phyloP scores from a whole-genome alignment of 2,329 filamentous ascomycete species.

The Cladosporium sp. region DNA sequence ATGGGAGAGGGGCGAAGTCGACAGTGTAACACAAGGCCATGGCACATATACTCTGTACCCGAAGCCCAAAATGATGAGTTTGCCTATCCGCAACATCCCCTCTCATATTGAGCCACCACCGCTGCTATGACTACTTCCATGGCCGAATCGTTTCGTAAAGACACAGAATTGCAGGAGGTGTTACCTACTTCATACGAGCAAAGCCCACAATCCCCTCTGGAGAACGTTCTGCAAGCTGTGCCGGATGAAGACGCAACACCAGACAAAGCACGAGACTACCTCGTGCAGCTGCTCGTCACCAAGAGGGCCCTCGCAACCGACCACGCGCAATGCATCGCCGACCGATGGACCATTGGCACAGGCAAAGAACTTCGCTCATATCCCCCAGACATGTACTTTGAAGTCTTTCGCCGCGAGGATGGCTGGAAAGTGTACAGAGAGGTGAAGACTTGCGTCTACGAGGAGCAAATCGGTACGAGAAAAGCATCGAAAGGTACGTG shows the following conservation, averaged over 20 bases:
- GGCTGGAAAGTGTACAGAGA: slow-evolving; percentile 19
- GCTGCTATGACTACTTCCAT: no score
- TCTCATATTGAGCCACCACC: no score
- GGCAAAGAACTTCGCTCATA: slow-evolving; percentile 17
- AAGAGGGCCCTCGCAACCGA: slow-evolving; percentile 5
- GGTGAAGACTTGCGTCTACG: neutral
- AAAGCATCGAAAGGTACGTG: no score
- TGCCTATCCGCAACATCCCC: no score
- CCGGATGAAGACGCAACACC: neutral
- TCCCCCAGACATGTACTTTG: slow-evolving; percentile 14
- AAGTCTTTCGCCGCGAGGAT: slow-evolving; percentile 18
- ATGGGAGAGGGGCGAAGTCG: no score
- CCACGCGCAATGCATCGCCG: slow-evolving; percentile 13
- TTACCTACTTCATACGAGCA: no score
- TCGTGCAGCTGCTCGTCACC: slow-evolving; percentile 1
- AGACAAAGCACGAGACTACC: neutral
- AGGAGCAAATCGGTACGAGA: neutral
- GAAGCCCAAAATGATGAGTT: no score
- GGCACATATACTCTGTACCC: no score
- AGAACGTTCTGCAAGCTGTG: neutral
- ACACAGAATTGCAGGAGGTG: no score
- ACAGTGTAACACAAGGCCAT: no score
- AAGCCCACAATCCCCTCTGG: no score
- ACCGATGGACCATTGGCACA: slow-evolving; percentile 17
- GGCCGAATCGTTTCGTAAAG: no score